Percentiles rank a stretch among this genome's conserved stretches.
These are phyloP conservation scores for Cerioporus squamosus DNA, from an alignment of 1,284 basidiomycete genomes.

Conservation along the genomic window DNA sequence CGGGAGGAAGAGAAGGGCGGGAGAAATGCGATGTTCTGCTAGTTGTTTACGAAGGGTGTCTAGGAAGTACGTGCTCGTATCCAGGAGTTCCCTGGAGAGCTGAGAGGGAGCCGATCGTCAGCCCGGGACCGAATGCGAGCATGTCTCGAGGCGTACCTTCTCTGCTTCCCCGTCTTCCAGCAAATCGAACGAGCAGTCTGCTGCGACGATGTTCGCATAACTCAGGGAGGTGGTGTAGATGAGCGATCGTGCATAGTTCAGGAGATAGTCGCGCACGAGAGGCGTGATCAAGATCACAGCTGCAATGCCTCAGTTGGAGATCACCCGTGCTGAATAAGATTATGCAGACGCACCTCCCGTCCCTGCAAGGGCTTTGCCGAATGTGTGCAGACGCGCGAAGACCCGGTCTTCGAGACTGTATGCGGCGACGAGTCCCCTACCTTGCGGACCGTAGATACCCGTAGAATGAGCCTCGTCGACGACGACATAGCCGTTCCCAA, in stretches of 20 bases:
- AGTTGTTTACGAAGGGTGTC: slow-evolving; percentile 41
- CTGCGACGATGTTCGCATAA: slow-evolving; percentile 74
- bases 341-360: slow-evolving; percentile 75
- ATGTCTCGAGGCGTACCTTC: slow-evolving; percentile 38
- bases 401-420: slow-evolving; percentile 66
- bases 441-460: slow-evolving; percentile 79
- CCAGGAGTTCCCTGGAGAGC: slow-evolving; percentile 48
- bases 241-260: slow-evolving; percentile 92
- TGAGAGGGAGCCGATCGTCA: slow-evolving; percentile 25
- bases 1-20: slow-evolving; percentile 48
- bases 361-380: slow-evolving; percentile 73
- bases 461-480: slow-evolving; percentile 93
- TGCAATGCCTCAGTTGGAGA: slow-evolving; percentile 32
- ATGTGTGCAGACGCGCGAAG: slow-evolving; percentile 70
- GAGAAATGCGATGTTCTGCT: slow-evolving; percentile 38
- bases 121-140: slow-evolving; percentile 12
- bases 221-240: slow-evolving; percentile 89
- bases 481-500: slow-evolving; percentile 69
- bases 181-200: slow-evolving; percentile 80
- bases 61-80: slow-evolving; percentile 45
- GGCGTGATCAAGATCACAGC: slow-evolving; percentile 81
- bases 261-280: slow-evolving; percentile 80
- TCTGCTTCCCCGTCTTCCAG: slow-evolving; percentile 72
- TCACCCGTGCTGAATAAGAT: neutral
- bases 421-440: slow-evolving; percentile 69